Evolutionary conservation across 2,329 filamentous ascomycete genomes (phyloP).

Genomic region (Phialophora macrospora): DNA sequence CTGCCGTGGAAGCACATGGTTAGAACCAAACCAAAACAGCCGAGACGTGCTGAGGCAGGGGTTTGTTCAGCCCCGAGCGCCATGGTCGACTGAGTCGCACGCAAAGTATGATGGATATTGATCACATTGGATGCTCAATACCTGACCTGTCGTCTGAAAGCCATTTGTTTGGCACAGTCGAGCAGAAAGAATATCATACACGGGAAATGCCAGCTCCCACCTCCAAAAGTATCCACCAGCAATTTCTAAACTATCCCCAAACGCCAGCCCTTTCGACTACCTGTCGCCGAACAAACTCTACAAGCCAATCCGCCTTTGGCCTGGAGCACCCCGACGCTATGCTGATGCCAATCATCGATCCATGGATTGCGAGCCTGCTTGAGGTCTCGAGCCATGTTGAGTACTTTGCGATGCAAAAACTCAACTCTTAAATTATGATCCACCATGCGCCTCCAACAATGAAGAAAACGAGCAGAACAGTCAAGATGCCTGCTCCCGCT

Average conservation of each 20-base stretch:
- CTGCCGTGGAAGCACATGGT: neutral
- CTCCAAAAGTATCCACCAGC: neutral
- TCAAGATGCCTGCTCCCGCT: slow-evolving; percentile 47
- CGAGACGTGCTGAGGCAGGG: neutral
- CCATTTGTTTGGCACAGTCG: slow-evolving; percentile 3
- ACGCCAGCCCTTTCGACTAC: neutral
- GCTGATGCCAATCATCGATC: slow-evolving; percentile 14
- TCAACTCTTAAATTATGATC: slow-evolving; percentile 33
- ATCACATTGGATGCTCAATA: slow-evolving; percentile 2
- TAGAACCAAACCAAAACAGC: slow-evolving; percentile 9
- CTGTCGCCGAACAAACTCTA: slow-evolving; percentile 3
- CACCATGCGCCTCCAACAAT: slow-evolving; percentile 39
- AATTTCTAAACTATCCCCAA: neutral
- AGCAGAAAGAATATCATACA: slow-evolving; percentile 1
- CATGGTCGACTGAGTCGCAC: neutral
- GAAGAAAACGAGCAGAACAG: slow-evolving; percentile 36
- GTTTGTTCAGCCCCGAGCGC: neutral
- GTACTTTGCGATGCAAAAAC: slow-evolving; percentile 1
- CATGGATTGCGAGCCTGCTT: slow-evolving; percentile 1
- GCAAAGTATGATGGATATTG: neutral
- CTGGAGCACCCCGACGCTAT: slow-evolving; percentile 7
- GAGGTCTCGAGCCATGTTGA: slow-evolving; percentile 2
- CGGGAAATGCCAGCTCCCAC: slow-evolving; percentile 7
- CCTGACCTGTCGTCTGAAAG: neutral
- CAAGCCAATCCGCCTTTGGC: neutral